These are phyloP conservation scores for Acer yangbiense DNA, from an alignment of 345 rosid genomes.

Conservation along the genomic window DNA sequence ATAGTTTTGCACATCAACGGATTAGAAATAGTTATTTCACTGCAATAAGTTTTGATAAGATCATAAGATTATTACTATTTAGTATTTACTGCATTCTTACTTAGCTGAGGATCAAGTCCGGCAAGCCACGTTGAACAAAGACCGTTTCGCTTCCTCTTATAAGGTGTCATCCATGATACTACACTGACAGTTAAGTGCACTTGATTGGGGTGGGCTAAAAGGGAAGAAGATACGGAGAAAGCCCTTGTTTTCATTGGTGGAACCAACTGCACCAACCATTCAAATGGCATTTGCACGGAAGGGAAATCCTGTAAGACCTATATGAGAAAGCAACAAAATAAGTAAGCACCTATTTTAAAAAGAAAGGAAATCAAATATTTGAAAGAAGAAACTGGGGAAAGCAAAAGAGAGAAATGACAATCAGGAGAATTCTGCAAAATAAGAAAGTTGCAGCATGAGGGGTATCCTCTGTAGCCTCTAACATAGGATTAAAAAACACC, in stretches of 20 bases:
- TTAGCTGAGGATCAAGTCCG: conserved; percentile 63
- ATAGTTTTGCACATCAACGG: not conserved
- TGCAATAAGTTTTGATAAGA: not conserved
- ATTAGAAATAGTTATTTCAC: not conserved
- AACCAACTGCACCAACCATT: conserved; percentile 92
- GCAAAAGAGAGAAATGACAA: not conserved
- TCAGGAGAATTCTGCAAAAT: not conserved
- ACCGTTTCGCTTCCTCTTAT: conserved; percentile 69
- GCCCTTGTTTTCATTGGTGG: conserved; percentile 84
- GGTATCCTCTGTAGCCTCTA: not conserved
- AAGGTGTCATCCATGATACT: conserved; percentile 88
- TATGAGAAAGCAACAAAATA: conserved; percentile 6
- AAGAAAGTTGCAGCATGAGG: not conserved
- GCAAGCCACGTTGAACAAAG: conserved; percentile 95
- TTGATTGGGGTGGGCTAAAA: conserved; percentile 73
- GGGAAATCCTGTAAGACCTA: conserved; percentile 95
- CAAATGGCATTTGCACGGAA: conserved; percentile 87
- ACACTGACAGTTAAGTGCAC: conserved; percentile 84
- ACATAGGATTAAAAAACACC: not conserved
- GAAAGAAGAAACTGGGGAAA: not conserved
- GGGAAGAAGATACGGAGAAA: conserved; percentile 91
- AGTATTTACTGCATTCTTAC: conserved; percentile 32
- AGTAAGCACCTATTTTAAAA: not conserved
- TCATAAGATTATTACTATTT: not conserved
- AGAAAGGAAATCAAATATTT: not conserved